Conservation (phyloP, 2,329 filamentous ascomycete species). For the Harringtonia lauricola region DNA sequence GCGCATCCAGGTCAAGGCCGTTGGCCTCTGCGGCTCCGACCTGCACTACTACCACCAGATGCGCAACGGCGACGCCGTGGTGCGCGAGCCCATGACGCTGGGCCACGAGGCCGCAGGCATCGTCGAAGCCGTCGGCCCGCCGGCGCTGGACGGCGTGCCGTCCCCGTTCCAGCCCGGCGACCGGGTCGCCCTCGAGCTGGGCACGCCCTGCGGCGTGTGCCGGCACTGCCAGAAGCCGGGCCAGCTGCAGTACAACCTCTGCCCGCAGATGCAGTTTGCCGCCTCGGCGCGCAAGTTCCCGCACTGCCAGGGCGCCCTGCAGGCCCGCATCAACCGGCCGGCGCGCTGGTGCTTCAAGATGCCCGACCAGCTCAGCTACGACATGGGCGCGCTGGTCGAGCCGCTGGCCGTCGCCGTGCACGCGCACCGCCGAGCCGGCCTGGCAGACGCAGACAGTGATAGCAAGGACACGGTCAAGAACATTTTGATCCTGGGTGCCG, state of each 20-base stretch:
- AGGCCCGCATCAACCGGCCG: conserved; percentile 19
- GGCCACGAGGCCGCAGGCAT: conserved; percentile 60
- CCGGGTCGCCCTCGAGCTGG: conserved; percentile 56
- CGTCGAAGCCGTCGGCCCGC: conserved; percentile 45
- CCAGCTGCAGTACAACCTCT: conserved; percentile 22
- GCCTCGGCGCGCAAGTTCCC: conserved; percentile 17
- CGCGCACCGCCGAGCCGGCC: conserved; percentile 33
- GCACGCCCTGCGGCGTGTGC: conserved; percentile 43
- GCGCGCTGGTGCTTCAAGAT: conserved; percentile 25
- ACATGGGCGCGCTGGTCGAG: conserved; percentile 46
- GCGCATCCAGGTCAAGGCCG: conserved; percentile 46
- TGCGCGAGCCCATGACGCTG: conserved; percentile 34
- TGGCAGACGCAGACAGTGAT: conserved; percentile 25
- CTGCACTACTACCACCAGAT: conserved; percentile 29
- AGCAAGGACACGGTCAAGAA: not conserved
- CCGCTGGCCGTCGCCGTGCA: conserved; percentile 51
- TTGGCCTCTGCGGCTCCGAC: conserved; percentile 55
- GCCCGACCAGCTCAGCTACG: conserved; percentile 33
- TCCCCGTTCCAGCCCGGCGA: conserved; percentile 32
- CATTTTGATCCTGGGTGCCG: conserved; percentile 48
- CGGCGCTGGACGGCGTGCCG: conserved; percentile 36
- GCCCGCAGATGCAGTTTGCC: conserved; percentile 22
- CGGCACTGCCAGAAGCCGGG: conserved; percentile 24
- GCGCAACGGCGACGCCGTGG: conserved; percentile 46
- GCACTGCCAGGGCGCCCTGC: conserved; percentile 22